A percentile compares a stretch with the other conserved stretches of the same genome.
Evolutionary conservation across 1,139 yeast genomes (phyloP).

Genomic region (Saccharomycopsis hybrid): DNA sequence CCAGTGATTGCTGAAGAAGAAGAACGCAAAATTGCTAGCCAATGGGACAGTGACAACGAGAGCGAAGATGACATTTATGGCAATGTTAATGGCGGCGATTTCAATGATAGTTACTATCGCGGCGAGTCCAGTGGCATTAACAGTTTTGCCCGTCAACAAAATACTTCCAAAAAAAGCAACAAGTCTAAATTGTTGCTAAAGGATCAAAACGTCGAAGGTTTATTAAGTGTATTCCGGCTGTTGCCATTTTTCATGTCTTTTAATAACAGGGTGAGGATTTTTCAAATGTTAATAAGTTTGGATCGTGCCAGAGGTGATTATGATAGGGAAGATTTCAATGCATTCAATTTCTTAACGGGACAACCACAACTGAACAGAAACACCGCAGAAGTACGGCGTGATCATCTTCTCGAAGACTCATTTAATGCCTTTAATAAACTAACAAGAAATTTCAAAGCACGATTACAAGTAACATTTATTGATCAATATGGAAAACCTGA

Average conservation of each 20-base stretch:
- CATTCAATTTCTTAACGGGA: slow-evolving; percentile 8
- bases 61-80: slow-evolving; percentile 25
- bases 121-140: neutral
- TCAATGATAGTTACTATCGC: neutral
- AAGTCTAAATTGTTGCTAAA: neutral
- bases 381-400: slow-evolving; percentile 49
- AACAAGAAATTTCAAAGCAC: slow-evolving; percentile 49
- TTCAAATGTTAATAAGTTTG: slow-evolving; percentile 53
- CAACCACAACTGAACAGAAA: neutral
- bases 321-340: slow-evolving; percentile 18
- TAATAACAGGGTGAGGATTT: slow-evolving; percentile 61
- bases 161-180: neutral
- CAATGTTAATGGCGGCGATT: slow-evolving; percentile 22
- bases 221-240: slow-evolving; percentile 47
- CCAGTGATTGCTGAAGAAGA: slow-evolving; percentile 38
- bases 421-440: slow-evolving; percentile 45
- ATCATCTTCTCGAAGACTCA: slow-evolving; percentile 67
- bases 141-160: neutral
- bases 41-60: slow-evolving; percentile 22
- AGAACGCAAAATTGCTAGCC: slow-evolving; percentile 22
- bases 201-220: slow-evolving; percentile 24
- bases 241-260: slow-evolving; percentile 81
- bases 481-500: slow-evolving; percentile 71
- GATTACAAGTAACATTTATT: slow-evolving; percentile 57
- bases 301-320: slow-evolving; percentile 37